Percentiles rank a stretch among this genome's conserved stretches.
phyloP scores from a whole-genome alignment of 768 basidiomycete genomes.

The Auriculariales sp. region DNA sequence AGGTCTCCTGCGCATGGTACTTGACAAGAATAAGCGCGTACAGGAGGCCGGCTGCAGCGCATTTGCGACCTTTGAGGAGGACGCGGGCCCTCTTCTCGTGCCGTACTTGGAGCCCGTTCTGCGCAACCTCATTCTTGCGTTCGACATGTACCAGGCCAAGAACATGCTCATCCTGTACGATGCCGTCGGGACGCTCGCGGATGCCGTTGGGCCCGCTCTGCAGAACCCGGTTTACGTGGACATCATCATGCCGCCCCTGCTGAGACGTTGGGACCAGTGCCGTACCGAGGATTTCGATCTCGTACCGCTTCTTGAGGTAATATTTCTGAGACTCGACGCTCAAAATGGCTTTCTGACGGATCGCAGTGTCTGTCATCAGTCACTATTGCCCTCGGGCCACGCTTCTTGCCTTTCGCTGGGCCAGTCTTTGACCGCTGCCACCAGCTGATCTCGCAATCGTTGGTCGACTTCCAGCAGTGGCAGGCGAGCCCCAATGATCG shows the following conservation, averaged over 20 bases:
- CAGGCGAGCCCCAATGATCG: conserved; percentile 70
- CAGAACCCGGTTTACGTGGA: conserved; percentile 80
- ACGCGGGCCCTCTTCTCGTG: conserved; percentile 77
- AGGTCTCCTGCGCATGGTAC: conserved; percentile 90
- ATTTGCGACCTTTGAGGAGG: conserved; percentile 96
- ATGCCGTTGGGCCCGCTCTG: conserved; percentile 82
- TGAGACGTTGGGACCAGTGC: conserved; percentile 77
- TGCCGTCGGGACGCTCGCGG: conserved; percentile 95
- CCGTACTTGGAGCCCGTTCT: conserved; percentile 93
- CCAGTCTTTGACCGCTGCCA: conserved; percentile 90
- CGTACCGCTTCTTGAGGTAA: conserved; percentile 88
- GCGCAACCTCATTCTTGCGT: conserved; percentile 88
- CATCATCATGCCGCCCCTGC: conserved; percentile 91
- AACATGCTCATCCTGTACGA: conserved; percentile 98
- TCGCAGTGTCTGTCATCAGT: conserved; percentile 89
- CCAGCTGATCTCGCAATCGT: conserved; percentile 66
- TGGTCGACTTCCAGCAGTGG: conserved; percentile 76
- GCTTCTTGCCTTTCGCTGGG: conserved; percentile 77
- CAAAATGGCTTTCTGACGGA: background rate
- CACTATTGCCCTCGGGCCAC: conserved; percentile 83
- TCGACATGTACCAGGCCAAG: conserved; percentile 98
- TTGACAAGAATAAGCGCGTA: conserved; percentile 97
- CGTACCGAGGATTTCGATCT: conserved; percentile 85
- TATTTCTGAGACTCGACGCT: conserved; percentile 8
- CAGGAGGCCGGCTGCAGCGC: conserved; percentile 99